A percentile compares a stretch with the other conserved stretches of the same genome.
phyloP scores from a whole-genome alignment of 2,329 filamentous ascomycete species.

The Berkeleyomyces rouxiae region DNA sequence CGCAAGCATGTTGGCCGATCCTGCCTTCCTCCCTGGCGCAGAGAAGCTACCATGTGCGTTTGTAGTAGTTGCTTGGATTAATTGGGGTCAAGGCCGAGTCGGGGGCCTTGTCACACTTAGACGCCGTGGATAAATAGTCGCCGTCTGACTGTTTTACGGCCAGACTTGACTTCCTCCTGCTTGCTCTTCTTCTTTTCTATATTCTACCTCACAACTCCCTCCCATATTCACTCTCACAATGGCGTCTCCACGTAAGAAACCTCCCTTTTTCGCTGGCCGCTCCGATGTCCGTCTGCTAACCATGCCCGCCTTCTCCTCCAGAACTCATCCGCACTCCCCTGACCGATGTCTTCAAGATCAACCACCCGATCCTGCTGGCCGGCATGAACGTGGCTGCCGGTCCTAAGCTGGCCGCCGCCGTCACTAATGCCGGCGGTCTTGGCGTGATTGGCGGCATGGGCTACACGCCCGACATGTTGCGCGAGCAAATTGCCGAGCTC shows the following conservation, averaged over 20 bases:
- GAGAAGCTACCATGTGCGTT: not conserved
- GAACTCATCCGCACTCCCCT: constrained; percentile 61
- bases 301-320: not conserved
- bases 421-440: constrained; percentile 90
- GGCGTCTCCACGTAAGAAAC: constrained; percentile 63
- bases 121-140: too few relatives aligned
- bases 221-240: constrained; percentile 29
- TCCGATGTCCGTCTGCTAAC: not conserved
- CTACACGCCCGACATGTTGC: constrained; percentile 94
- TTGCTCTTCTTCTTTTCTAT: constrained; percentile 9
- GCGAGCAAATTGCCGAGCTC: constrained; percentile 85
- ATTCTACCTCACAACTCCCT: not conserved
- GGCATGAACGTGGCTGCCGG: constrained; percentile 99
- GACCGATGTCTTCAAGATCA: constrained; percentile 95
- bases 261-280: not conserved
- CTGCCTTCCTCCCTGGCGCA: not conserved
- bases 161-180: not conserved
- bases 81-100: too few relatives aligned
- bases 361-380: constrained; percentile 86
- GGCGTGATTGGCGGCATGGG: constrained; percentile 92
- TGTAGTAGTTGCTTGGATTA: not conserved
- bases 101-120: too few relatives aligned
- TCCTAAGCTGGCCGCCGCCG: constrained; percentile 86
- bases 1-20: not conserved
- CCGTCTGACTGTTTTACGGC: too few relatives aligned